Percentiles rank a stretch among this genome's conserved stretches.
phyloP scores from a whole-genome alignment of 495 filamentous ascomycete species.

The Jackrogersella minutella region DNA sequence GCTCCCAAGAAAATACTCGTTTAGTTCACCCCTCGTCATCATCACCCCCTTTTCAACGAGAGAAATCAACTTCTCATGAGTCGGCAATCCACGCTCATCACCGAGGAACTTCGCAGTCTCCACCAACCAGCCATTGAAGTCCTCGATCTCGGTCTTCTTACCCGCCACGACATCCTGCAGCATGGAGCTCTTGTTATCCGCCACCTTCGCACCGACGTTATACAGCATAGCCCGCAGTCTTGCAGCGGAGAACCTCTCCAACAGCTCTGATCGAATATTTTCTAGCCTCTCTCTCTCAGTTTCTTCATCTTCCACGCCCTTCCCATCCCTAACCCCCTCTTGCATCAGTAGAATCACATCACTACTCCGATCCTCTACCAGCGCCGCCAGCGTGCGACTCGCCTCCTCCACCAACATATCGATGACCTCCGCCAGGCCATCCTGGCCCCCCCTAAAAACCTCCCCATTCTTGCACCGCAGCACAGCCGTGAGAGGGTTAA shows the following conservation, averaged over 20 bases:
- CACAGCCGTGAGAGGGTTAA: constrained; percentile 83
- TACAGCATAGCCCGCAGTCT: constrained; percentile 39
- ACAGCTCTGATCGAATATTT: constrained; percentile 62
- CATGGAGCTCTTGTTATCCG: constrained; percentile 79
- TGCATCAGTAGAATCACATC: constrained; percentile 32
- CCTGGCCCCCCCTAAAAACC: constrained; percentile 66
- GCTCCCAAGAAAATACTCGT: constrained; percentile 8
- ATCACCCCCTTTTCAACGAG: constrained; percentile 38
- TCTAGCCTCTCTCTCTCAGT: constrained; percentile 61
- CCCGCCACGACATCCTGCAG: constrained; percentile 73
- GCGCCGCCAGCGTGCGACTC: constrained; percentile 64
- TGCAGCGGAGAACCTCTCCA: constrained; percentile 40
- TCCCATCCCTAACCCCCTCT: neutral
- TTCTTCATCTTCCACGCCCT: neutral
- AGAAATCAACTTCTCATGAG: constrained; percentile 42
- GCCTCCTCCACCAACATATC: constrained; percentile 70
- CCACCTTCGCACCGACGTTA: constrained; percentile 65
- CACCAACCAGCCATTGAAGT: constrained; percentile 86
- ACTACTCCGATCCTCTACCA: constrained; percentile 40
- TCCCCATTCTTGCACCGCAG: constrained; percentile 77
- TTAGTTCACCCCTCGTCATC: constrained; percentile 36
- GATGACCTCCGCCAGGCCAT: constrained; percentile 53
- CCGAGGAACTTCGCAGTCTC: constrained; percentile 45
- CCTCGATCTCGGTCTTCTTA: constrained; percentile 77
- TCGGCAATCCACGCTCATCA: constrained; percentile 29